Conservation (phyloP, 2,329 filamentous ascomycete genomes). For the Pestalotiopsis sp. region DNA sequence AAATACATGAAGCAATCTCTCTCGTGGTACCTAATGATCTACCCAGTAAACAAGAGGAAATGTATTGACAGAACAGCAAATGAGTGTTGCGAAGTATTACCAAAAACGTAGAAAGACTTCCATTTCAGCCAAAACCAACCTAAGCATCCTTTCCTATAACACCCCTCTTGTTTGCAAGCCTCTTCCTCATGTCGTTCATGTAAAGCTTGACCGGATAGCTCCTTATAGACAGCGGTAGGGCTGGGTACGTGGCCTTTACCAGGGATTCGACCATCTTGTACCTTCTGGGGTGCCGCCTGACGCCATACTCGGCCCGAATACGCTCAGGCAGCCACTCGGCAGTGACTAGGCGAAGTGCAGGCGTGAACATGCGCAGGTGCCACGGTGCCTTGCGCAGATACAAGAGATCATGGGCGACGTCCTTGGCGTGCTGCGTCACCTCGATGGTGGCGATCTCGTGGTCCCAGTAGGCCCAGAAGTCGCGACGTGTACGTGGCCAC, state of each 20-base stretch:
- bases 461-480: conserved; percentile 34
- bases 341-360: conserved; percentile 23
- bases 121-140: too few relatives aligned
- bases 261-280: conserved; percentile 19
- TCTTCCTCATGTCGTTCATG: conserved; percentile 27
- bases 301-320: conserved; percentile 27
- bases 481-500: conserved; percentile 28
- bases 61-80: too few relatives aligned
- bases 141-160: conserved; percentile 21
- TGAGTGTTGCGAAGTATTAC: too few relatives aligned
- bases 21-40: too few relatives aligned
- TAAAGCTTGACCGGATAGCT: conserved; percentile 24
- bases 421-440: conserved; percentile 30
- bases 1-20: too few relatives aligned
- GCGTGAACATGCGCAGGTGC: conserved; percentile 23
- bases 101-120: too few relatives aligned
- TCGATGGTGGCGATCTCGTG: conserved; percentile 26
- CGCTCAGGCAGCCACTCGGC: conserved; percentile 24
- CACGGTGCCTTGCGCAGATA: conserved; percentile 26
- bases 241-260: conserved; percentile 33
- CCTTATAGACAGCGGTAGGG: conserved; percentile 30
- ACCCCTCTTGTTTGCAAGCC: conserved; percentile 17
- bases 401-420: conserved; percentile 26
- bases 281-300: conserved; percentile 21
- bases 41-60: too few relatives aligned